Base-by-base conservation (phyloP, 1,284 basidiomycete genomes). In the Rhizopogon parksii region DNA sequence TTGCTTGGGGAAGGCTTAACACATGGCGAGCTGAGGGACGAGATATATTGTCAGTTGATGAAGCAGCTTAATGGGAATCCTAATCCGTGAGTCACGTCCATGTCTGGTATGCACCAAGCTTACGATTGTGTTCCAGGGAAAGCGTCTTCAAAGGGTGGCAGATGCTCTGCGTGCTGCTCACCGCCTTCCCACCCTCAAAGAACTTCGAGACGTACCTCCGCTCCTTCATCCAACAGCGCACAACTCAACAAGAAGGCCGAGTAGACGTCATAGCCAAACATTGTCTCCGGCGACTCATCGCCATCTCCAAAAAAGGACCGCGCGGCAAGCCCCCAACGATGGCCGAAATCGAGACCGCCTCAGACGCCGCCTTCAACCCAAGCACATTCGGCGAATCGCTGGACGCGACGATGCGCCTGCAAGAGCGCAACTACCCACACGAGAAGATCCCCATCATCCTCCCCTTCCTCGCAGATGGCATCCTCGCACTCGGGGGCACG, bases 331-430 rank as follows among this genome's bases (percentile, higher is more conserved):
- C 88, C 1, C 87, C 91, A 2, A 82, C 82, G 2, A 69, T 81
- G 9, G 76, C 83, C 12, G 92, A 95, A 69, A 94, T 95, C 49
- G 90, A 92, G 69, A 90, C 86, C 8, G 91, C 91, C 21, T 86
- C 88, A 42, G 91, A 94, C 61, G 90, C 91, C 25, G 92, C 93
- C 1, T 96, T 95, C 71, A 88, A 93, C 59, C 91, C 92, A 0
- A 92, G 89, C 1, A 93, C 90, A 0, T 96, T 95, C 62, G 91
- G 91, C 40, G 91, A 94, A 71, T 85, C 88, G 0, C 74, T 96
- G 7, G 85, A 89, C 56, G 83, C 83, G 17, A 85, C 91, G 56
- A 86, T 90, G 71, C 77, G 86, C 46, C 71, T 92, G 9, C 93
- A 95, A 68, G 82, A 83, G 59, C 80, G 86, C 37, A 89, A 84